Evolutionary conservation across 1,284 basidiomycete genomes (phyloP).

Genomic region (Cystobasidium pallidum): DNA sequence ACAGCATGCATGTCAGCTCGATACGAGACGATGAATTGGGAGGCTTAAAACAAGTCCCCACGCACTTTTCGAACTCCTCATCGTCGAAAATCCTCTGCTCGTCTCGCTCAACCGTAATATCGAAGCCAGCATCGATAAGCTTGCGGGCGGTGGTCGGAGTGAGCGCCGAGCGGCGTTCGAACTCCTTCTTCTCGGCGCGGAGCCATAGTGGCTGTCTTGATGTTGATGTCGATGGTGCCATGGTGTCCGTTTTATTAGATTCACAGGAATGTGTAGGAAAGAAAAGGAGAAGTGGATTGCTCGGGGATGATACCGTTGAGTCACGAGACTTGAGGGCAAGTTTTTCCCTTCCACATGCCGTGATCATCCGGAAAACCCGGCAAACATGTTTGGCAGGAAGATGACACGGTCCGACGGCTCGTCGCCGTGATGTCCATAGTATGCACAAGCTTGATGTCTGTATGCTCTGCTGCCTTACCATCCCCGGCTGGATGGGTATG

Average conservation of each 20-base stretch:
- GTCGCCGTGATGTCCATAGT: background rate
- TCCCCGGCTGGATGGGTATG: too few species aligned
- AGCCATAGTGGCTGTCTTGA: conserved; percentile 58
- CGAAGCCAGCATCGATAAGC: conserved; percentile 88
- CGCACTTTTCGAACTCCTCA: conserved; percentile 87
- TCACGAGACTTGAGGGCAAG: background rate
- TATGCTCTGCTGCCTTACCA: too few species aligned
- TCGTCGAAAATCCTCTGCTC: conserved; percentile 95
- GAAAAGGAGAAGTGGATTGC: too few species aligned
- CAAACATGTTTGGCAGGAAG: background rate
- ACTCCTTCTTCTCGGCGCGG: conserved; percentile 91
- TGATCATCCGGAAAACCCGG: background rate
- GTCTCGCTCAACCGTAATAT: conserved; percentile 90
- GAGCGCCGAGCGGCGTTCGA: conserved; percentile 89
- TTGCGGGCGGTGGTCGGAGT: conserved; percentile 89
- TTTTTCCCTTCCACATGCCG: background rate
- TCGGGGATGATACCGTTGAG: too few species aligned
- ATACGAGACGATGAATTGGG: too few species aligned
- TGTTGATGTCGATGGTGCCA: conserved; percentile 35
- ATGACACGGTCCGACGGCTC: background rate
- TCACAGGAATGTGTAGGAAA: background rate
- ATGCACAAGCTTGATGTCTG: too few species aligned
- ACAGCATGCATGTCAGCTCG: too few species aligned
- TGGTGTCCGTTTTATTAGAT: background rate
- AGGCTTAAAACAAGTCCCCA: conserved; percentile 47